Conservation (phyloP, 306 rosid species). For the Morella rubra region DNA sequence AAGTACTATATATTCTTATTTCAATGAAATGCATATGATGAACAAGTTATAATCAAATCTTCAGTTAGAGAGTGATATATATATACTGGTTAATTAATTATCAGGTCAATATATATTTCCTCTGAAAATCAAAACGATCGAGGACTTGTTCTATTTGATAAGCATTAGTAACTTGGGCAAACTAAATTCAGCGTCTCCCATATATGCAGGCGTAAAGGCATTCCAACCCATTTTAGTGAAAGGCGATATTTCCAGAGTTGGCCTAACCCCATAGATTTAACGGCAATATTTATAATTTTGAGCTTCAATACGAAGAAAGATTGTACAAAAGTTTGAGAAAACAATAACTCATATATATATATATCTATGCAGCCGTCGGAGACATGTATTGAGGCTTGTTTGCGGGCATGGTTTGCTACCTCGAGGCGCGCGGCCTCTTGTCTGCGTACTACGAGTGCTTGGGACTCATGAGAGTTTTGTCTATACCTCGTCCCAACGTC, state of each 20-base stretch:
- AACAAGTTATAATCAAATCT: too few relatives aligned
- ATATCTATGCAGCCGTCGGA: constrained; percentile 7
- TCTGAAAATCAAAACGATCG: too few relatives aligned
- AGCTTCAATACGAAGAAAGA: not conserved
- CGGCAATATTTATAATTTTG: not conserved
- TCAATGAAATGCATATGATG: too few relatives aligned
- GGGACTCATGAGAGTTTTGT: not conserved
- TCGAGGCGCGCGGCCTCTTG: not conserved
- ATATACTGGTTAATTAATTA: too few relatives aligned
- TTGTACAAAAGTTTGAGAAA: not conserved
- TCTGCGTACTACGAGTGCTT: not conserved
- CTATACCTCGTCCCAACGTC: not conserved
- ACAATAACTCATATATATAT: not conserved
- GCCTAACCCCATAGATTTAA: not conserved
- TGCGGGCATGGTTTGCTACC: not conserved
- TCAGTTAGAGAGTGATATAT: too few relatives aligned
- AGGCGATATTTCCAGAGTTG: too few relatives aligned
- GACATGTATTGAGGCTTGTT: not conserved
- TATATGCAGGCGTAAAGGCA: too few relatives aligned
- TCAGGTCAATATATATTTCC: too few relatives aligned
- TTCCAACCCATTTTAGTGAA: not conserved
- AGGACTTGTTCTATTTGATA: too few relatives aligned
- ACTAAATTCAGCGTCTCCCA: too few relatives aligned
- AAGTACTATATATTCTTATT: too few relatives aligned
- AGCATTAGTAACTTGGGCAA: too few relatives aligned